These are phyloP conservation scores for Blastobotrys illinoisensis DNA, from an alignment of 1,139 yeast genomes.

Conservation along the genomic window DNA sequence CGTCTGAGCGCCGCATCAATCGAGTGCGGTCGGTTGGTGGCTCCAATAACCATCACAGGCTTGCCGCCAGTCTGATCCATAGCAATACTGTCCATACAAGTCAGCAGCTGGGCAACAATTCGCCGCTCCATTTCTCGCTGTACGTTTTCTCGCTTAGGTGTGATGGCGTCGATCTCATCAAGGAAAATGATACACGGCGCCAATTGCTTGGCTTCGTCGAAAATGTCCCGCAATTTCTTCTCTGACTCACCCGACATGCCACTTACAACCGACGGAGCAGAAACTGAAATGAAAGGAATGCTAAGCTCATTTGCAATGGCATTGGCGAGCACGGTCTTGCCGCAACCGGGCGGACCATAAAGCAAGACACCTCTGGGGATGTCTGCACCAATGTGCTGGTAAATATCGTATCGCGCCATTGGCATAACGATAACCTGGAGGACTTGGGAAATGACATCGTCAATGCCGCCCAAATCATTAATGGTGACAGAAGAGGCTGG, in stretches of 20 bases:
- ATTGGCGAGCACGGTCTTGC: conserved; percentile 93
- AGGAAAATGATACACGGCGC: conserved; percentile 93
- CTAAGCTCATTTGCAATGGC: conserved; percentile 93
- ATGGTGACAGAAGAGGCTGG: conserved; percentile 42
- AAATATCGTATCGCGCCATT: conserved; percentile 87
- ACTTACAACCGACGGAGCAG: conserved; percentile 95
- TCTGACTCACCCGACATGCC: conserved; percentile 99
- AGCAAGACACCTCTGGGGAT: conserved; percentile 94
- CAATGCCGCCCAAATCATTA: conserved; percentile 84
- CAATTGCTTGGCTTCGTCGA: conserved; percentile 82
- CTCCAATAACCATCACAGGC: conserved; percentile 94
- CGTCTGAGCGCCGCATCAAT: conserved; percentile 92
- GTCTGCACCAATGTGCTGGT: conserved; percentile 80
- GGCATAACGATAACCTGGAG: conserved; percentile 92
- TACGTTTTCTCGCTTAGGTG: conserved; percentile 97
- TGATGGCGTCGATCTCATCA: conserved; percentile 96
- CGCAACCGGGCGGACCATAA: conserved; percentile 99
- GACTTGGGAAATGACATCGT: conserved; percentile 70
- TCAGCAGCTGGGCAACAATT: conserved; percentile 89
- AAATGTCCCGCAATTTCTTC: conserved; percentile 84
- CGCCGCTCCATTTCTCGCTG: conserved; percentile 98
- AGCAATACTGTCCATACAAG: conserved; percentile 89
- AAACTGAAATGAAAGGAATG: conserved; percentile 83
- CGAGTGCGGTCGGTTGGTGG: conserved; percentile 95
- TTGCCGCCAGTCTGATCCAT: conserved; percentile 85